phyloP scores from a whole-genome alignment of 2,329 filamentous ascomycete species.

The Cercospora sp. region DNA sequence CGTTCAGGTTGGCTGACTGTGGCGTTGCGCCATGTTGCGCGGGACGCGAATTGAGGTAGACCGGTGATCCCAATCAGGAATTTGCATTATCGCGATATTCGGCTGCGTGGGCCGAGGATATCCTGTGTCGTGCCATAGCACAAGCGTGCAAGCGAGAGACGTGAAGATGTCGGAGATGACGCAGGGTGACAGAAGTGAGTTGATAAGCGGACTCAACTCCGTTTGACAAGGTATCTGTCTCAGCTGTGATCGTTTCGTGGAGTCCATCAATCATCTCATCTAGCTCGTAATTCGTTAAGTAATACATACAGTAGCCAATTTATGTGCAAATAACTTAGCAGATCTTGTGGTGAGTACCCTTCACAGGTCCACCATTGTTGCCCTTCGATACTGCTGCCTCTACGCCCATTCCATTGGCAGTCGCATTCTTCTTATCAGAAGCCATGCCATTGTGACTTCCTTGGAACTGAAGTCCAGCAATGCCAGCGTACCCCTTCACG shows the following conservation, averaged over 20 bases:
- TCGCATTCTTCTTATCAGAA: conserved; percentile 47
- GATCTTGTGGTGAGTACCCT: conserved; percentile 23
- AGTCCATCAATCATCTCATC: too few relatives aligned
- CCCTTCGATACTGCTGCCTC: conserved; percentile 16
- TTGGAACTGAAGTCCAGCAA: conserved; percentile 57
- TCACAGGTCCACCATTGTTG: conserved; percentile 27
- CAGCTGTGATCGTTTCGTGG: too few relatives aligned
- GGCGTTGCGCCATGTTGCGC: not conserved
- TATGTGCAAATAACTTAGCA: not conserved
- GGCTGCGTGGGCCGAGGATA: not conserved
- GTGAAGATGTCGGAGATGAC: not conserved
- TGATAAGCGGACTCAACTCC: not conserved
- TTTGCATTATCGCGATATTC: not conserved
- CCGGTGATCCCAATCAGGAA: not conserved
- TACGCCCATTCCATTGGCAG: conserved; percentile 54
- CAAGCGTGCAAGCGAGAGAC: not conserved
- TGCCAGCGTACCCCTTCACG: conserved; percentile 60
- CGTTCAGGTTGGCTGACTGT: not conserved
- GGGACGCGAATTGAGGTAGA: not conserved
- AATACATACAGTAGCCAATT: not conserved
- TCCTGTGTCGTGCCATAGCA: not conserved
- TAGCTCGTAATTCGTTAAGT: conserved; percentile 1
- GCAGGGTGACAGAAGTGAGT: not conserved
- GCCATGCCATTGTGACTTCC: conserved; percentile 63
- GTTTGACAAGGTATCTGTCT: too few relatives aligned